Percentiles rank a stretch among this genome's conserved stretches.
Evolutionary conservation across 805 yeast genomes (phyloP).

Genomic region (Grigorovia jiainica): DNA sequence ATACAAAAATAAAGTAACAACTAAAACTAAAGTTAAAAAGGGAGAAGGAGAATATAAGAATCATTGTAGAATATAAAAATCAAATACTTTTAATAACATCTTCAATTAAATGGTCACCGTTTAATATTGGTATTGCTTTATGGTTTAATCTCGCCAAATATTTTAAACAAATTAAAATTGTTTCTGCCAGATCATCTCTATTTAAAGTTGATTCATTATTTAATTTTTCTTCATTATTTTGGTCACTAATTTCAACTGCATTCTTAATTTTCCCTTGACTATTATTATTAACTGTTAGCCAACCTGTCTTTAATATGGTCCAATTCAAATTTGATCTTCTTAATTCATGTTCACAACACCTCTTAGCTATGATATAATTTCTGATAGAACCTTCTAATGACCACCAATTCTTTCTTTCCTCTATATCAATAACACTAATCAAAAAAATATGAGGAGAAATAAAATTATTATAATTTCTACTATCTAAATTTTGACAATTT

Average conservation of each 20-base stretch:
- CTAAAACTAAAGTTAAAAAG: too few species aligned
- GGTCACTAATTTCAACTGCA: conserved; percentile 4
- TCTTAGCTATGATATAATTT: conserved; percentile 50
- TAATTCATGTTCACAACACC: conserved; percentile 44
- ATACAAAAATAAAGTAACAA: too few species aligned
- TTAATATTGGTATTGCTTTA: conserved; percentile 30
- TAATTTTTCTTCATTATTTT: conserved; percentile 4
- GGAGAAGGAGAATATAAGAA: too few species aligned
- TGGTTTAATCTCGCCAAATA: conserved; percentile 27
- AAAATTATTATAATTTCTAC: background rate
- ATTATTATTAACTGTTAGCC: conserved; percentile 18
- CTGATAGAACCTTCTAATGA: conserved; percentile 26
- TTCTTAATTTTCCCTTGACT: conserved; percentile 34
- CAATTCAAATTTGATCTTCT: conserved; percentile 36
- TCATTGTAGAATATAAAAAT: too few species aligned
- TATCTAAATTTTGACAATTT: background rate
- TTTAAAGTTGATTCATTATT: conserved; percentile 23
- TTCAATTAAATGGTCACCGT: conserved; percentile 31
- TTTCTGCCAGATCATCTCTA: conserved; percentile 49
- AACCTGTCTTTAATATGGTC: conserved; percentile 50
- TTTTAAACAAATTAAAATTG: conserved; percentile 32
- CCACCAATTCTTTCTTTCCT: conserved; percentile 38
- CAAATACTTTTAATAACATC: conserved; percentile 7
- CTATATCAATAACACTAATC: conserved; percentile 47
- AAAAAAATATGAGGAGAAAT: conserved; percentile 36